These are phyloP conservation scores for Zygotorulaspora danielsina DNA, from an alignment of 805 yeast species.

Conservation along the genomic window DNA sequence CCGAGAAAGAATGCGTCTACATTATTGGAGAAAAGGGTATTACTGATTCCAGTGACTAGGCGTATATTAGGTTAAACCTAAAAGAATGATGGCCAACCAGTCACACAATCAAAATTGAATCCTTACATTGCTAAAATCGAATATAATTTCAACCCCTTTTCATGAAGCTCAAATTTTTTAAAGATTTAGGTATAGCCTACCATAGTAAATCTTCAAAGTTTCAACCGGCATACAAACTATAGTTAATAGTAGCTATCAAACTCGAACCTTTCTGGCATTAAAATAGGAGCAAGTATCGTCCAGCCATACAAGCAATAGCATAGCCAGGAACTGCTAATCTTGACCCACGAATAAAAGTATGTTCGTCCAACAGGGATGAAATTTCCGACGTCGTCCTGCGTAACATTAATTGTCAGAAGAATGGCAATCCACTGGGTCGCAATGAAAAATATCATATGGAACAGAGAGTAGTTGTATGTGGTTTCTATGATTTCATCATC, in stretches of 20 bases:
- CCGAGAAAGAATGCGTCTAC: constrained; percentile 74
- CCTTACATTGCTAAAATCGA: constrained; percentile 4
- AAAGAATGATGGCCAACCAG: too few species aligned
- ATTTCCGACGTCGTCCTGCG: constrained; percentile 76
- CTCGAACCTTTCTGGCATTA: constrained; percentile 84
- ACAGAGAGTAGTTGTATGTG: constrained; percentile 78
- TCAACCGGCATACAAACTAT: too few species aligned
- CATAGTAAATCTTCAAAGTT: not conserved
- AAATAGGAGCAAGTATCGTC: constrained; percentile 87
- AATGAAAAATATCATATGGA: constrained; percentile 85
- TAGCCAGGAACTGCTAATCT: constrained; percentile 86
- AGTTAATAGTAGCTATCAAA: constrained; percentile 27
- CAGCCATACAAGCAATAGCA: constrained; percentile 83
- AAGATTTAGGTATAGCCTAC: not conserved
- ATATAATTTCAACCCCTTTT: too few species aligned
- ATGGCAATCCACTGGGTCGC: constrained; percentile 98
- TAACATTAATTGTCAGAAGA: constrained; percentile 84
- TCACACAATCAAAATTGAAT: too few species aligned
- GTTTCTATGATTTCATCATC: constrained; percentile 63
- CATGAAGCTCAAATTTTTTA: too few species aligned
- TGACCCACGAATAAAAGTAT: constrained; percentile 91
- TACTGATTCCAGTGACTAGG: constrained; percentile 42
- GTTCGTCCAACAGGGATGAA: constrained; percentile 97
- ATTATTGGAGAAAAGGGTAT: constrained; percentile 67
- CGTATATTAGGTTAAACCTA: not conserved